phyloP scores from a whole-genome alignment of 106 monocot genomes.

The Acorus gramineus region DNA sequence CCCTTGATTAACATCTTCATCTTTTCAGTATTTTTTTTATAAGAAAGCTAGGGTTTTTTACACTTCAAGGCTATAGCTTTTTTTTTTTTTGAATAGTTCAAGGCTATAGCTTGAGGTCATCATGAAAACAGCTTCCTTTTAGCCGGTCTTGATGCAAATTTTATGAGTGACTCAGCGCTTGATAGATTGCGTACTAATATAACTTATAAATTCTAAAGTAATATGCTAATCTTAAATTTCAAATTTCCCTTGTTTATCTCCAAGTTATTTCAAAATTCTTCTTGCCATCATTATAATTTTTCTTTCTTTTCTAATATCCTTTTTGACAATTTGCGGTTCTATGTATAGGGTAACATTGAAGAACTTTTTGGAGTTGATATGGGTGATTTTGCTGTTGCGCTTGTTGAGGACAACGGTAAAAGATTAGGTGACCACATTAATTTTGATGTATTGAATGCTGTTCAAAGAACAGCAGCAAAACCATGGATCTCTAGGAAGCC shows the following conservation, averaged over 20 bases:
- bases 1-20: too few relatives aligned
- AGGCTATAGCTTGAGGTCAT: too few relatives aligned
- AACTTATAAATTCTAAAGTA: too few relatives aligned
- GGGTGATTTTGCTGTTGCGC: conserved; percentile 39
- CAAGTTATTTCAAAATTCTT: neutral
- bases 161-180: too few relatives aligned
- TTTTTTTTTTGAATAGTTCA: too few relatives aligned
- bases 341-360: conserved; percentile 52
- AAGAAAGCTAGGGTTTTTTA: too few relatives aligned
- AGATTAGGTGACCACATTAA: conserved; percentile 45
- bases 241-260: neutral
- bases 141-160: too few relatives aligned
- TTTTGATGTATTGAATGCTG: conserved; percentile 58
- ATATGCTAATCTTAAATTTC: too few relatives aligned
- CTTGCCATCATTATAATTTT: neutral
- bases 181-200: too few relatives aligned
- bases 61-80: too few relatives aligned
- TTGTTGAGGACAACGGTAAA: conserved; percentile 49
- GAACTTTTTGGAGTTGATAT: conserved; percentile 57
- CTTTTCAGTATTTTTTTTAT: too few relatives aligned
- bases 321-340: neutral
- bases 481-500: conserved; percentile 54
- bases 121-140: too few relatives aligned
- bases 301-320: neutral
- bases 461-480: conserved; percentile 63